Evolutionary conservation across 768 basidiomycete genomes (phyloP).

Genomic region (Terana coerulea): DNA sequence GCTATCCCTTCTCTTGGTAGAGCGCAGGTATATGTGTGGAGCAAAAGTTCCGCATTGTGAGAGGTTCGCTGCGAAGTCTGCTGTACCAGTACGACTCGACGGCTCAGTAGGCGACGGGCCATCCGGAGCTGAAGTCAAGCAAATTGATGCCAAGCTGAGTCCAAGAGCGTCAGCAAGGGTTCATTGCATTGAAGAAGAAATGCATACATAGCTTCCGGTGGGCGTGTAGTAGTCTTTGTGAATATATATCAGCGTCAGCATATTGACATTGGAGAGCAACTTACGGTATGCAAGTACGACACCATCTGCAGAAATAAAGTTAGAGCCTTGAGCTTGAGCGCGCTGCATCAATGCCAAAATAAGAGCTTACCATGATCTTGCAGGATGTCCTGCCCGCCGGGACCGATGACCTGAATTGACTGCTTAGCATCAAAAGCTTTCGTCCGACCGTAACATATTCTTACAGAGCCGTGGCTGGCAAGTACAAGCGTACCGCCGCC

Average conservation of each 20-base stretch:
- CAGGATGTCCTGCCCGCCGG: conserved; percentile 52
- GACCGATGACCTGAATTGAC: conserved; percentile 39
- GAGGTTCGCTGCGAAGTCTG: too few species aligned
- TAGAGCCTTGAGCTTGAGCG: too few species aligned
- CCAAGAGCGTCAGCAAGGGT: conserved; percentile 19
- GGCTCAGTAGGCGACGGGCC: too few species aligned
- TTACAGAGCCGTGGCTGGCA: conserved; percentile 39
- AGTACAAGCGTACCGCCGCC: conserved; percentile 55
- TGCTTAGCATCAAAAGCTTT: not conserved
- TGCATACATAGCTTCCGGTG: not conserved
- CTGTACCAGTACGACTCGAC: too few species aligned
- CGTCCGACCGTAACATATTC: conserved; percentile 7
- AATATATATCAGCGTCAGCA: not conserved
- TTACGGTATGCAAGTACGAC: conserved; percentile 48
- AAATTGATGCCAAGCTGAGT: conserved; percentile 29
- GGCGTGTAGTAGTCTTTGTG: conserved; percentile 45
- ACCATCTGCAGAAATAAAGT: too few species aligned
- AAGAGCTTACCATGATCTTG: too few species aligned
- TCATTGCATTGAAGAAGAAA: not conserved
- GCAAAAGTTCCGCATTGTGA: too few species aligned
- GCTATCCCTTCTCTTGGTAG: too few species aligned
- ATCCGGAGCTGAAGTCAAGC: conserved; percentile 30
- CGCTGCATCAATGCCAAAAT: too few species aligned
- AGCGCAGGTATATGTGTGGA: too few species aligned
- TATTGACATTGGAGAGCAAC: conserved; percentile 12